Conservation (phyloP, 805 yeast species). For the Cyberlindnera xylosilytica region DNA sequence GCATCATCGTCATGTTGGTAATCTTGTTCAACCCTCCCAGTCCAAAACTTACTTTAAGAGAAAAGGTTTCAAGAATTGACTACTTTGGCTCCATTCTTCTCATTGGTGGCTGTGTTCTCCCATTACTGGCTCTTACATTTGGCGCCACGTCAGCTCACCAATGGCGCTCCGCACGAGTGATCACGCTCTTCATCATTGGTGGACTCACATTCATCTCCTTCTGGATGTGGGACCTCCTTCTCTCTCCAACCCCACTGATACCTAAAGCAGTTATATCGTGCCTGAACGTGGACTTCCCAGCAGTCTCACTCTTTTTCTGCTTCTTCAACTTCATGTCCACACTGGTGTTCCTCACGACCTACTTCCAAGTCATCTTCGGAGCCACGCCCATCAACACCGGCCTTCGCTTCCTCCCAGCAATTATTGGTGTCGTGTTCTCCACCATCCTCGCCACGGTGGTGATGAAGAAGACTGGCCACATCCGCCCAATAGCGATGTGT, state of each 20-base stretch:
- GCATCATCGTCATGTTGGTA: conserved; percentile 36
- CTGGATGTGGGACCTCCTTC: conserved; percentile 10
- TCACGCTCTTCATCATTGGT: conserved; percentile 40
- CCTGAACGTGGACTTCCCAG: conserved; percentile 33
- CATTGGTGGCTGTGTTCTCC: conserved; percentile 40
- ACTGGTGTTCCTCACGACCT: conserved; percentile 13
- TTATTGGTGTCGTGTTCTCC: conserved; percentile 34
- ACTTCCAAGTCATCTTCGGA: conserved; percentile 30
- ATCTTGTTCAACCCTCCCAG: conserved; percentile 38
- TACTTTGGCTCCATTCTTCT: conserved; percentile 45
- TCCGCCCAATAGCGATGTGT: conserved; percentile 32
- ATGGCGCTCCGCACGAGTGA: conserved; percentile 55
- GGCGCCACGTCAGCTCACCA: too few relatives aligned
- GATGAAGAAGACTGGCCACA: conserved; percentile 31
- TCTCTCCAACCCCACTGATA: conserved; percentile 16
- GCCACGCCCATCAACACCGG: conserved; percentile 43
- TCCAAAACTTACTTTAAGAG: conserved; percentile 35
- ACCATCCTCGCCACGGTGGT: conserved; percentile 25
- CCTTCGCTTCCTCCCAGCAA: conserved; percentile 38
- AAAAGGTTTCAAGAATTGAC: conserved; percentile 44
- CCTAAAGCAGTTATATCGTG: conserved; percentile 41
- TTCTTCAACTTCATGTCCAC: conserved; percentile 38
- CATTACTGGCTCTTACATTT: conserved; percentile 48
- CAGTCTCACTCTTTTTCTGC: conserved; percentile 31
- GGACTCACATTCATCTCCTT: conserved; percentile 3